A percentile compares a stretch with the other conserved stretches of the same genome.
These are phyloP conservation scores for Cenchrus americanus DNA, from an alignment of 176 grass and related monocot species.

Conservation along the genomic window DNA sequence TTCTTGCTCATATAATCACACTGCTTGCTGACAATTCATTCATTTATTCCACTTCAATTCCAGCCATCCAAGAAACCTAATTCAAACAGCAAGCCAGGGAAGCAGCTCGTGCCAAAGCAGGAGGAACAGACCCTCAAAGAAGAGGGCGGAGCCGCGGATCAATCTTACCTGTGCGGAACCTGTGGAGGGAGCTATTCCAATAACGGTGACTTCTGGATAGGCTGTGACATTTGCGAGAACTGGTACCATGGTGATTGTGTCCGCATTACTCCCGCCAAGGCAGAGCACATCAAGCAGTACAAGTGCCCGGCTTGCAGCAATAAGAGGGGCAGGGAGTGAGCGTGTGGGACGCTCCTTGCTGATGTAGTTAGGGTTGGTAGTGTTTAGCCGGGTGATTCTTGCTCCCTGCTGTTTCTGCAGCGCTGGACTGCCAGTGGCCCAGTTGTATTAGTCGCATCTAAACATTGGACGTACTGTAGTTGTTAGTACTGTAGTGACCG, in stretches of 20 bases:
- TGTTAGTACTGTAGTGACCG: background rate
- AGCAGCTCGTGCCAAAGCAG: constrained; percentile 5
- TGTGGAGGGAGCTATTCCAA: constrained; percentile 45
- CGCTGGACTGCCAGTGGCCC: background rate
- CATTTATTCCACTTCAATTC: background rate
- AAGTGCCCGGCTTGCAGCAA: constrained; percentile 70
- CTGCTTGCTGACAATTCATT: constrained; percentile 11
- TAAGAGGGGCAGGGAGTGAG: constrained; percentile 53
- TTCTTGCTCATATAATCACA: background rate
- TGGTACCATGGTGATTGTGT: constrained; percentile 92
- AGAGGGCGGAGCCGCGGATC: constrained; percentile 44
- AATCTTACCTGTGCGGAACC: constrained; percentile 44
- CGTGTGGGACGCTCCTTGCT: background rate
- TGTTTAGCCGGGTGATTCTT: background rate
- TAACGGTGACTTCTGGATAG: constrained; percentile 67
- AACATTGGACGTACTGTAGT: constrained; percentile 2
- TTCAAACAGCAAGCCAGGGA: constrained; percentile 39
- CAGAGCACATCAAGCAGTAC: constrained; percentile 62
- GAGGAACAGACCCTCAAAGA: constrained; percentile 14
- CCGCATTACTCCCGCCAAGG: constrained; percentile 57
- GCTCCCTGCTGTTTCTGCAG: background rate
- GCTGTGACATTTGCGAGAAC: constrained; percentile 65
- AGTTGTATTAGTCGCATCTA: background rate
- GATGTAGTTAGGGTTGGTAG: constrained; percentile 26
- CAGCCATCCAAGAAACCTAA: constrained; percentile 34